Conservation (phyloP, 2,329 filamentous ascomycete genomes). For the Aspergillus piperis region DNA sequence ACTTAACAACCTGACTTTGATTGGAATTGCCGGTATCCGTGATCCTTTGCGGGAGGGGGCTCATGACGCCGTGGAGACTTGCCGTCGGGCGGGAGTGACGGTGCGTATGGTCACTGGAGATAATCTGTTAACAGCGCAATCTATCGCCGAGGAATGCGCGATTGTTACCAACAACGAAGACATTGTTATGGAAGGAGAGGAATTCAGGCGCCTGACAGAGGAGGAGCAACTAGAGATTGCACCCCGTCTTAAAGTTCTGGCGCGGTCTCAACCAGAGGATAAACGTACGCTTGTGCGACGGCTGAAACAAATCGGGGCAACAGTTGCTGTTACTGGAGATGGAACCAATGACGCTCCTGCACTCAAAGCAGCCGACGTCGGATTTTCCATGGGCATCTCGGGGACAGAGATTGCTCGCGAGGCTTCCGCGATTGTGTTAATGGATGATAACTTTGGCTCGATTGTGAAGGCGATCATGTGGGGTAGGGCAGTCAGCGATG, state of each 20-base stretch:
- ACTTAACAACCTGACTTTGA: constrained; percentile 65
- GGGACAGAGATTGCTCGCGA: constrained; percentile 64
- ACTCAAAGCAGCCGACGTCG: constrained; percentile 60
- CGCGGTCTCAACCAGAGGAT: constrained; percentile 61
- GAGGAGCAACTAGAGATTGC: constrained; percentile 54
- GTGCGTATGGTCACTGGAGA: constrained; percentile 70
- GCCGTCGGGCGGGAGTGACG: constrained; percentile 62
- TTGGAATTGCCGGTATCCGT: constrained; percentile 65
- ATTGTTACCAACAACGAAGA: constrained; percentile 53
- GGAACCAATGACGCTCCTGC: constrained; percentile 63
- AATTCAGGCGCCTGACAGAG: constrained; percentile 58
- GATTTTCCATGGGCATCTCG: constrained; percentile 63
- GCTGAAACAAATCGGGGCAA: constrained; percentile 56
- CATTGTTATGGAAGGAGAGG: constrained; percentile 62
- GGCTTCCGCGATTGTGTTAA: constrained; percentile 58
- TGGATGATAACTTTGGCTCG: constrained; percentile 57
- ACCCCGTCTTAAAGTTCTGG: constrained; percentile 58
- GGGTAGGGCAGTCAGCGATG: constrained; percentile 61
- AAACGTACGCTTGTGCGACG: constrained; percentile 58
- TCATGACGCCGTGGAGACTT: constrained; percentile 60
- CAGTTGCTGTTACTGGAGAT: constrained; percentile 60
- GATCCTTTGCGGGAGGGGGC: constrained; percentile 65
- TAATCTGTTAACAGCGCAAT: constrained; percentile 65
- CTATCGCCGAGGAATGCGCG: constrained; percentile 68
- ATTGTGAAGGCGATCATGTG: constrained; percentile 63